Percentiles rank a stretch among this genome's conserved stretches.
Evolutionary conservation across 2,329 filamentous ascomycete genomes (phyloP).

Genomic region (Paecilomyces variotii): DNA sequence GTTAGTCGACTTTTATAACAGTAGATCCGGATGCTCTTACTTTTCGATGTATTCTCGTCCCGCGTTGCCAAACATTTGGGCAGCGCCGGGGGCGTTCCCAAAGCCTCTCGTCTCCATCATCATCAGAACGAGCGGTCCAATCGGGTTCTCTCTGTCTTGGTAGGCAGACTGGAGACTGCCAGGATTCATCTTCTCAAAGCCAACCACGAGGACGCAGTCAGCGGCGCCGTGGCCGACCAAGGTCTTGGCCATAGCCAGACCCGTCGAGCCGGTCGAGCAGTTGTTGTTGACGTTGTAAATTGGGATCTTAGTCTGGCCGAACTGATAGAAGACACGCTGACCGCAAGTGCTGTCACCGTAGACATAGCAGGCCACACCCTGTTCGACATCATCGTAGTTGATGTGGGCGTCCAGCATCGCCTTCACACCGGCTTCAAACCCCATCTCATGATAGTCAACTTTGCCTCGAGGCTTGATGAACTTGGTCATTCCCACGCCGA

Average conservation of each 20-base stretch:
- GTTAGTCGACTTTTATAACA: neutral
- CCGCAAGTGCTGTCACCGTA: slow-evolving; percentile 93
- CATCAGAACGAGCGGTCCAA: slow-evolving; percentile 63
- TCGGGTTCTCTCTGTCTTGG: slow-evolving; percentile 76
- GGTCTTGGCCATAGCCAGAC: slow-evolving; percentile 73
- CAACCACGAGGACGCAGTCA: slow-evolving; percentile 83
- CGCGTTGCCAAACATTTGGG: slow-evolving; percentile 93
- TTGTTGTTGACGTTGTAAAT: slow-evolving; percentile 99
- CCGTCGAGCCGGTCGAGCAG: slow-evolving; percentile 91
- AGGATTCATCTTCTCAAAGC: slow-evolving; percentile 97
- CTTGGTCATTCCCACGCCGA: slow-evolving; percentile 97
- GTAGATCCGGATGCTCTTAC: slow-evolving; percentile 37
- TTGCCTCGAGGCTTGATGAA: slow-evolving; percentile 96
- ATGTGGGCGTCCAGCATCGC: slow-evolving; percentile 70
- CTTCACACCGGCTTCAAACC: slow-evolving; percentile 86
- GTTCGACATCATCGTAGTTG: slow-evolving; percentile 93
- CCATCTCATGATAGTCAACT: slow-evolving; percentile 89
- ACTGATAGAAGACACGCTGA: slow-evolving; percentile 97
- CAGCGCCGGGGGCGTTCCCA: slow-evolving; percentile 74
- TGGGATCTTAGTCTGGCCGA: slow-evolving; percentile 92
- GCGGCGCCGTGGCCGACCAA: slow-evolving; percentile 72
- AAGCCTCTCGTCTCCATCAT: slow-evolving; percentile 76
- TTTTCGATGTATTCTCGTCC: slow-evolving; percentile 93
- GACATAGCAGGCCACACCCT: slow-evolving; percentile 95
- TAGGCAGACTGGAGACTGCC: slow-evolving; percentile 79